A percentile compares a stretch with the other conserved stretches of the same genome.
These are phyloP conservation scores for Backusella tarrabulga DNA, from an alignment of 192 early-diverging fungal genomes.

Conservation along the genomic window DNA sequence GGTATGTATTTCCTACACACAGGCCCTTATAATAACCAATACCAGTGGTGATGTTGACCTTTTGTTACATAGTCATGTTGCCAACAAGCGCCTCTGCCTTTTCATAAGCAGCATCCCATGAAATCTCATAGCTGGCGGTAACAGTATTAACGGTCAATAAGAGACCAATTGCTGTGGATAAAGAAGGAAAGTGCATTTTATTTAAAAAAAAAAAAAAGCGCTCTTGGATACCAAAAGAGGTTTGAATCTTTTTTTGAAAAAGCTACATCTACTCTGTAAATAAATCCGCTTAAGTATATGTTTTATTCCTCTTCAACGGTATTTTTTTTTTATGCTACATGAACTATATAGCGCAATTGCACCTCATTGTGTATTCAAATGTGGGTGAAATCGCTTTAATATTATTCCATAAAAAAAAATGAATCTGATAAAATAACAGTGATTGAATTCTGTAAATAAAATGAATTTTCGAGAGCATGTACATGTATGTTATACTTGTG, in stretches of 20 bases:
- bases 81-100: conserved; percentile 30
- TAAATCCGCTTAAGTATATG: conserved; percentile 48
- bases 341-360: no score
- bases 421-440: no score
- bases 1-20: conserved; percentile 53
- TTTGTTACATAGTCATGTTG: conserved; percentile 42
- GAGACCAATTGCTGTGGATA: not conserved
- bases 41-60: conserved; percentile 49
- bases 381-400: no score
- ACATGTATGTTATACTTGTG: no score
- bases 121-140: not conserved
- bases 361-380: no score
- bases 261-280: not conserved
- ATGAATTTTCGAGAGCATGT: no score
- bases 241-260: not conserved
- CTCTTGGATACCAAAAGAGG: not conserved
- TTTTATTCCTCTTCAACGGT: conserved; percentile 37
- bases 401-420: no score
- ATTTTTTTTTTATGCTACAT: no score
- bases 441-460: no score
- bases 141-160: not conserved
- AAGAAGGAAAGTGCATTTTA: not conserved
- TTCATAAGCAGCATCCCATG: conserved; percentile 25
- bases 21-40: conserved; percentile 33
- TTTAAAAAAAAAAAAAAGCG: not conserved